Base-by-base conservation (phyloP, 2,329 filamentous ascomycete genomes). In the Aspergillus neoniger region DNA sequence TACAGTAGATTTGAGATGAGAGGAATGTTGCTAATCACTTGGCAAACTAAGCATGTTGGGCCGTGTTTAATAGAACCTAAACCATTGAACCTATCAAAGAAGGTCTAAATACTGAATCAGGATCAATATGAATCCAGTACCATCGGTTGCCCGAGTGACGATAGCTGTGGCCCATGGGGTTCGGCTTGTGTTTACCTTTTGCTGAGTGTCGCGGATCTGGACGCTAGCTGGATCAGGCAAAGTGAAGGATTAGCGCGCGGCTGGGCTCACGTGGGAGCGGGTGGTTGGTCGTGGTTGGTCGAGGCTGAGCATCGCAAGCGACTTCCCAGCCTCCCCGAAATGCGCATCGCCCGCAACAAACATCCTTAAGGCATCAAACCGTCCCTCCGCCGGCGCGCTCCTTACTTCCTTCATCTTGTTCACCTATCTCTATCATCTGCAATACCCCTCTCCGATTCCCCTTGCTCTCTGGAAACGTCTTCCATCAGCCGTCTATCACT, bases 291-390 rank as follows among this genome's bases (percentile, higher is more conserved):
- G 44, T 69, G 63, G 64, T 67, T 70, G 64, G 65, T 41, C 53
- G 53, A 62, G 57, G 61, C 54, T 56, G 48, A 51, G 48, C 39
- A 44, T 51, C 47, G 53, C 65, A 68, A 62, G 64, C 63, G 62
- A 66, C 62, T 55, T 63, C 63, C 67, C 68, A 68, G 63, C 66
- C 68, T 67, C 65, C 66, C 59, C 57, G 44, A 56, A 61, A 58
- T 67, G 63, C 60, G 53, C 62, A 60, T 56, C 62, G 57, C 65
- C 60, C 59, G 61, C 62, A 58, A 58, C 58, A 66, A 67, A 63
- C 57, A 61, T 63, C 60, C 61, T 66, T 70, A 67, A 69, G 68
- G 68, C 67, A 69, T 70, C 68, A 69, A 67, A 60, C 47, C 51
- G 48, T 57, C 64, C 58, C 41, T 30, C 51, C 51, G 30, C 36